Evolutionary conservation across 2,329 filamentous ascomycete species (phyloP).

Genomic region (Fusarium nodosum): DNA sequence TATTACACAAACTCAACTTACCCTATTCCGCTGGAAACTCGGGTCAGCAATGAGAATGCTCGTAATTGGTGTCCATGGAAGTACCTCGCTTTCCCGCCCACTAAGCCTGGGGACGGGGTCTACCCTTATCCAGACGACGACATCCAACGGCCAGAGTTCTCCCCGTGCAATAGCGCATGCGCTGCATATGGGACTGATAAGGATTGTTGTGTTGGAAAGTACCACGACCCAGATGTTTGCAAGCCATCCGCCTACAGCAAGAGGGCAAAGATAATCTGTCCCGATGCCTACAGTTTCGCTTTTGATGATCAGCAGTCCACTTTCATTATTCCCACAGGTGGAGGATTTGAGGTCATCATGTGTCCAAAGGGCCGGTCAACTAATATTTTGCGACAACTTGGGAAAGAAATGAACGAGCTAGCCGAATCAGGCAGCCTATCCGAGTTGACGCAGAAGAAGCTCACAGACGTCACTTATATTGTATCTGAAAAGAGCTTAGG

Average conservation of each 20-base stretch:
- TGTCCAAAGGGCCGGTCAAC: constrained; percentile 76
- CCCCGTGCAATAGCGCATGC: constrained; percentile 84
- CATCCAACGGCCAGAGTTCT: constrained; percentile 77
- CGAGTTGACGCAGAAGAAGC: constrained; percentile 49
- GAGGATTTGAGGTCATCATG: constrained; percentile 83
- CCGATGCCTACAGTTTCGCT: constrained; percentile 86
- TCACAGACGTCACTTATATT: constrained; percentile 55
- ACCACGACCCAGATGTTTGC: constrained; percentile 74
- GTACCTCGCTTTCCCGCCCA: constrained; percentile 75
- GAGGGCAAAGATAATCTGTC: constrained; percentile 80
- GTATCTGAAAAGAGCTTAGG: constrained; percentile 51
- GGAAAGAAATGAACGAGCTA: constrained; percentile 63
- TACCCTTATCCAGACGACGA: constrained; percentile 85
- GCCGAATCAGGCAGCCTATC: constrained; percentile 59
- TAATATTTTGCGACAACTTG: constrained; percentile 68
- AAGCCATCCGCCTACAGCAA: constrained; percentile 76
- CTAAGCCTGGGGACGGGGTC: constrained; percentile 78
- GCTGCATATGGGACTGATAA: constrained; percentile 73
- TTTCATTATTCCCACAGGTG: constrained; percentile 74
- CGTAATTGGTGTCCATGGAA: constrained; percentile 85
- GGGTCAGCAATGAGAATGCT: constrained; percentile 69
- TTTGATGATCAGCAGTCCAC: constrained; percentile 71
- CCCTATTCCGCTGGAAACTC: constrained; percentile 75
- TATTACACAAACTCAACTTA: constrained; percentile 74
- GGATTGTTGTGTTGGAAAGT: constrained; percentile 82